Conservation (phyloP, 179 eudicot genomes). For the Camellia oleifera region DNA sequence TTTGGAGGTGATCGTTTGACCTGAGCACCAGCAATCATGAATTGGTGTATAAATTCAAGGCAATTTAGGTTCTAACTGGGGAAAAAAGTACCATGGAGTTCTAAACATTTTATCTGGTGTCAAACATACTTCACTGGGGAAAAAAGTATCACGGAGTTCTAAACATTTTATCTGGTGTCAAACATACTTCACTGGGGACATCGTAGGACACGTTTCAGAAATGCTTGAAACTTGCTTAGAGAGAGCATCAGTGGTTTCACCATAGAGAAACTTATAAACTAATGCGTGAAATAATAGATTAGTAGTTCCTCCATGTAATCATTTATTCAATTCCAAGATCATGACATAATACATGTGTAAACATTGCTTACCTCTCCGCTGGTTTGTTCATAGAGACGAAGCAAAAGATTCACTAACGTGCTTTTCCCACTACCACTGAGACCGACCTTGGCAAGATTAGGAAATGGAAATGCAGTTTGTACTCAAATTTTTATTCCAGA, state of each 20-base stretch:
- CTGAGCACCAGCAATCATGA: too few species aligned
- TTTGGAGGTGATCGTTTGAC: too few species aligned
- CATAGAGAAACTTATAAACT: neutral
- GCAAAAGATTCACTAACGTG: constrained; percentile 46
- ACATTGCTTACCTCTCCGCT: constrained; percentile 36
- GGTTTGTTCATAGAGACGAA: constrained; percentile 42
- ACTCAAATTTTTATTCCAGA: neutral
- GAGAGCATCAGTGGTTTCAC: neutral
- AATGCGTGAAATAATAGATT: neutral
- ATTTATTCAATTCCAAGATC: neutral
- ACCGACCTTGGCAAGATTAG: constrained; percentile 32
- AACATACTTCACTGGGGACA: too few species aligned
- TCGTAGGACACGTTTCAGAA: neutral
- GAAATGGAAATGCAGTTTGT: neutral
- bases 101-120: too few species aligned
- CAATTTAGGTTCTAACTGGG: too few species aligned
- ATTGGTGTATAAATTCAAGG: too few species aligned
- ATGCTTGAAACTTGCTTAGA: neutral
- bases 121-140: too few species aligned
- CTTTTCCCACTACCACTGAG: constrained; percentile 54
- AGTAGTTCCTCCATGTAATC: neutral
- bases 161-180: too few species aligned
- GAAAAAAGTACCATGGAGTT: too few species aligned
- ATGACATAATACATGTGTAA: neutral
- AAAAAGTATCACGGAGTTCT: too few species aligned